Percentiles rank a stretch among this genome's conserved stretches.
These are phyloP conservation scores for Cucurbita moschata DNA, from an alignment of 306 rosid species.

Conservation along the genomic window DNA sequence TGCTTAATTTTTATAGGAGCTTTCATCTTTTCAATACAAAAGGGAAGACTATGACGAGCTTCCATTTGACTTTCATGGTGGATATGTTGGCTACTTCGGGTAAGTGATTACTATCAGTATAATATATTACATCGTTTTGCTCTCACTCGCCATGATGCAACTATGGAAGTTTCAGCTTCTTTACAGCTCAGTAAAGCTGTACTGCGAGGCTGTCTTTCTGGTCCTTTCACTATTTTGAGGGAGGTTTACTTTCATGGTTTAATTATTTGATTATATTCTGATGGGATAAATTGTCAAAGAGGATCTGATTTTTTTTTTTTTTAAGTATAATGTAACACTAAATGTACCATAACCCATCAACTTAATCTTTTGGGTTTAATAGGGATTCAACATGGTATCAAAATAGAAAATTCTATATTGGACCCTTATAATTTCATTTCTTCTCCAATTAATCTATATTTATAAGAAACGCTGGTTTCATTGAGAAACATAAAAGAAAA, in stretches of 20 bases:
- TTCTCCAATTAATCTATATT: too few relatives aligned
- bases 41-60: conserved; percentile 61
- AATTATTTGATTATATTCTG: neutral
- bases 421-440: too few relatives aligned
- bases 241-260: neutral
- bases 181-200: neutral
- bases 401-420: too few relatives aligned
- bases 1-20: conserved; percentile 46
- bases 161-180: neutral
- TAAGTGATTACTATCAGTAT: conserved; percentile 24
- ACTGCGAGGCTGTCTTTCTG: neutral
- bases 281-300: neutral
- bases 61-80: conserved; percentile 91
- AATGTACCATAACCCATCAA: too few relatives aligned
- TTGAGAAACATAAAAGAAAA: neutral
- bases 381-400: too few relatives aligned
- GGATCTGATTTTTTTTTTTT: neutral
- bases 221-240: neutral
- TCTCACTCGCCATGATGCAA: neutral
- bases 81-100: conserved; percentile 95
- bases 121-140: neutral
- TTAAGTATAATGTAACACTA: too few relatives aligned
- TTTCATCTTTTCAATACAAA: conserved; percentile 44
- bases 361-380: too few relatives aligned
- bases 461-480: neutral